phyloP scores from a whole-genome alignment of 495 filamentous ascomycete species.

The Cairneyella variabilis region DNA sequence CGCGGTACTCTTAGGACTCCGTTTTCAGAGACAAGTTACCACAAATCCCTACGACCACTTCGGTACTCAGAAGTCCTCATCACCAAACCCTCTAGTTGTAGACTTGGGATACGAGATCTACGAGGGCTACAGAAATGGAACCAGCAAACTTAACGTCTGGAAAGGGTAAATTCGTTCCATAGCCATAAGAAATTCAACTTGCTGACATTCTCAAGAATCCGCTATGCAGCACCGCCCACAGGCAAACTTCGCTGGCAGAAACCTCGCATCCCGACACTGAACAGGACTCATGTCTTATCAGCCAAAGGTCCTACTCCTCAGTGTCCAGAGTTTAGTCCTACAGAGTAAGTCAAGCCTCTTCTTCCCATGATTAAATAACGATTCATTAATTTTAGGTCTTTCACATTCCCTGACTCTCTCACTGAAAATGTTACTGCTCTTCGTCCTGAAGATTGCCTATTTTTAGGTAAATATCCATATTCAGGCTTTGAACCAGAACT shows the following conservation, averaged over 20 bases:
- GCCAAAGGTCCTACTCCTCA: neutral
- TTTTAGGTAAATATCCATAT: too few species aligned
- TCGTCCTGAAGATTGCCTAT: slow-evolving; percentile 46
- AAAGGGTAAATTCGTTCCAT: slow-evolving; percentile 14
- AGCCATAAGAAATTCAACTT: slow-evolving; percentile 36
- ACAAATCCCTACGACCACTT: too few species aligned
- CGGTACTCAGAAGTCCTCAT: too few species aligned
- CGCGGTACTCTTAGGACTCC: too few species aligned
- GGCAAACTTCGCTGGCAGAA: slow-evolving; percentile 46
- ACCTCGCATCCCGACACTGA: slow-evolving; percentile 23
- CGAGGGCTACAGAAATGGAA: slow-evolving; percentile 27
- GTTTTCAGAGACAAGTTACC: too few species aligned
- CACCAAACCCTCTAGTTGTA: slow-evolving; percentile 5
- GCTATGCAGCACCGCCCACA: slow-evolving; percentile 53
- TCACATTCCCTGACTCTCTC: too few species aligned
- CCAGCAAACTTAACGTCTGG: slow-evolving; percentile 24
- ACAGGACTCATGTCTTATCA: neutral
- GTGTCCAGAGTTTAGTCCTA: neutral
- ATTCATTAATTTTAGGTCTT: too few species aligned
- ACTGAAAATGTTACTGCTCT: neutral
- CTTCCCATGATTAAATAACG: too few species aligned
- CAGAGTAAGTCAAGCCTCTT: neutral
- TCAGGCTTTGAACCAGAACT: too few species aligned
- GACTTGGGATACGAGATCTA: slow-evolving; percentile 31
- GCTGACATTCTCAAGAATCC: slow-evolving; percentile 41